phyloP scores from a whole-genome alignment of 306 rosid species.

The barrel medic (Medicago truncatula) region DNA sequence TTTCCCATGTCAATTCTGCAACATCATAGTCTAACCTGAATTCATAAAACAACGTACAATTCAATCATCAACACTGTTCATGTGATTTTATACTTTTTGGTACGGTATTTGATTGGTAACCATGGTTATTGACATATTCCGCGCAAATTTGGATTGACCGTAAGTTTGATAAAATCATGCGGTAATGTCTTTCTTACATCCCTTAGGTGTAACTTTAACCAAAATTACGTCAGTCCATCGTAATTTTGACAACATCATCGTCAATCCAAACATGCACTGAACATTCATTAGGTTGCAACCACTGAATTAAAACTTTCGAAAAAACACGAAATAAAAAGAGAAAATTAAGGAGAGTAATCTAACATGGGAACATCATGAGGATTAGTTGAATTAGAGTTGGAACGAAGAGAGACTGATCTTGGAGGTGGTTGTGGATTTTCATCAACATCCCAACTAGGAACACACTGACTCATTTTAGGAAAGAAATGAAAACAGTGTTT shows the following conservation, averaged over 20 bases:
- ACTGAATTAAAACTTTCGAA: neutral
- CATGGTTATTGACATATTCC: neutral
- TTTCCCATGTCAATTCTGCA: conserved; percentile 93
- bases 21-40: conserved; percentile 81
- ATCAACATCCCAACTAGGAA: conserved; percentile 85
- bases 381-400: conserved; percentile 57
- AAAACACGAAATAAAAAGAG: neutral
- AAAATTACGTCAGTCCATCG: neutral
- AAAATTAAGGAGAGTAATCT: neutral
- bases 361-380: conserved; percentile 62
- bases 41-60: neutral
- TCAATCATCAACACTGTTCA: neutral
- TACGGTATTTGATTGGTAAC: neutral
- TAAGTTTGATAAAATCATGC: neutral
- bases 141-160: neutral
- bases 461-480: conserved; percentile 78
- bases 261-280: neutral
- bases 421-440: conserved; percentile 41
- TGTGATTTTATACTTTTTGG: neutral
- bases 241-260: neutral
- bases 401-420: conserved; percentile 51
- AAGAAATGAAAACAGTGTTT: neutral
- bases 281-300: neutral
- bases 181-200: neutral
- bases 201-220: neutral